Base-by-base conservation (phyloP, 495 filamentous ascomycete species). In the Aspergillus leporis region DNA sequence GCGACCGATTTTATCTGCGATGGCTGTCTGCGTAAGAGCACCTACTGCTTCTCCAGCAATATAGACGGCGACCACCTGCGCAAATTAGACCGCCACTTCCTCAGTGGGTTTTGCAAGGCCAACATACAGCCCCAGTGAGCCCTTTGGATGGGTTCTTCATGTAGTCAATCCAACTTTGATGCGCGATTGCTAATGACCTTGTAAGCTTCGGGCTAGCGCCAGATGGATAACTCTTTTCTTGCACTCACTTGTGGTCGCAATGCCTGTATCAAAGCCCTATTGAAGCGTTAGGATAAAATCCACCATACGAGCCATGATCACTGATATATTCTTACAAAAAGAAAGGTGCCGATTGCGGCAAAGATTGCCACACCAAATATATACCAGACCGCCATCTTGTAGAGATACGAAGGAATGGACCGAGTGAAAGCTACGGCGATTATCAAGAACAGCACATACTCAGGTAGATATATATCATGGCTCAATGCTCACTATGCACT, bases 141-240 rank as follows among this genome's bases (percentile, higher is more conserved):
- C 72, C 82, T 58, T 78, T 71, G 18, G 80, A 81, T 8, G 83
- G 83, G 43, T 81, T 61, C 34, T 77, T 31, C 82, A 86, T 85
- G 62, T 85, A 86, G 61, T 81, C 74, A 49, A 84, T 78, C 81
- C 81, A 86, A 65, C 81, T 84, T 66, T 80, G 64, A 62, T 86
- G 83, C 12, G 83, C 81, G 54, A 86, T 86, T 28, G 83, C 81
- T 84, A 51, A 16, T 34, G 19, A 14, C n/a, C n/a, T 30, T 22
- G 31, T n/a, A 10, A 30, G 16, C n/a, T 2, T 30, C 25, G 1
- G 3, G 8, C 32, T 19, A 22, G 32, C 16, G 5, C 34, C 7
- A 18, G 16, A 48, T 34, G 30, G 3, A 31, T 9, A 22, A 16
- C 45, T 22, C 2, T 6, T 18, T 3, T 46, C 12, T 10, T 18